Conservation (phyloP, 257 asterid genomes). For the Nicotiana tabacum region DNA sequence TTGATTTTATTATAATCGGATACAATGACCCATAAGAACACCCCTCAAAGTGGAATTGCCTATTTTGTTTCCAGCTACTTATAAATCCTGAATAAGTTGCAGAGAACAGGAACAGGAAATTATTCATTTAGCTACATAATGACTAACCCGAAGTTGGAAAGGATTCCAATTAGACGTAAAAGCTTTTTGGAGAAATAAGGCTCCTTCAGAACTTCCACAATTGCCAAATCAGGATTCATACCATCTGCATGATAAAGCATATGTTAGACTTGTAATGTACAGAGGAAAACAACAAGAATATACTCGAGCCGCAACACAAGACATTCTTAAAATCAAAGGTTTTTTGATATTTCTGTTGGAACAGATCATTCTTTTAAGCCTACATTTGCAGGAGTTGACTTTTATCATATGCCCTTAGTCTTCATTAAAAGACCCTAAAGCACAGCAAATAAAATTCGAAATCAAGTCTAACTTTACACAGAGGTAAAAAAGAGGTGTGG, state of each 20-base stretch:
- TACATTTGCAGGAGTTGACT: background rate
- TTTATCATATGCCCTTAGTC: background rate
- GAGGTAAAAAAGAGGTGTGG: background rate
- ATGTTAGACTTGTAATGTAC: conserved; percentile 9
- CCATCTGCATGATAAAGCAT: conserved; percentile 48
- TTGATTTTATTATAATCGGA: background rate
- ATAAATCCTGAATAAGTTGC: background rate
- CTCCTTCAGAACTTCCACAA: conserved; percentile 56
- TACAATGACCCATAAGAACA: background rate
- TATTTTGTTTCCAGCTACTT: background rate
- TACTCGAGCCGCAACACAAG: background rate
- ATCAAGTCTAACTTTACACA: background rate
- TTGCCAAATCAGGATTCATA: conserved; percentile 52
- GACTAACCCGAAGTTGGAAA: conserved; percentile 68
- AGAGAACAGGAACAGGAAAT: background rate
- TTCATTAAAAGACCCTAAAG: conserved; percentile 6
- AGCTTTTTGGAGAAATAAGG: conserved; percentile 85
- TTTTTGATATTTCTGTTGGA: background rate
- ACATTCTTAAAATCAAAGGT: background rate
- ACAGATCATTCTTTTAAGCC: background rate
- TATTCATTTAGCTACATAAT: background rate
- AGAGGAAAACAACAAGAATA: background rate
- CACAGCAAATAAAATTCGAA: background rate
- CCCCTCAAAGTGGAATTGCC: conserved; percentile 1
- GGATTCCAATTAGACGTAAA: conserved; percentile 61